phyloP scores from a whole-genome alignment of 2,329 filamentous ascomycete genomes.

The Paradendryphiella salina region DNA sequence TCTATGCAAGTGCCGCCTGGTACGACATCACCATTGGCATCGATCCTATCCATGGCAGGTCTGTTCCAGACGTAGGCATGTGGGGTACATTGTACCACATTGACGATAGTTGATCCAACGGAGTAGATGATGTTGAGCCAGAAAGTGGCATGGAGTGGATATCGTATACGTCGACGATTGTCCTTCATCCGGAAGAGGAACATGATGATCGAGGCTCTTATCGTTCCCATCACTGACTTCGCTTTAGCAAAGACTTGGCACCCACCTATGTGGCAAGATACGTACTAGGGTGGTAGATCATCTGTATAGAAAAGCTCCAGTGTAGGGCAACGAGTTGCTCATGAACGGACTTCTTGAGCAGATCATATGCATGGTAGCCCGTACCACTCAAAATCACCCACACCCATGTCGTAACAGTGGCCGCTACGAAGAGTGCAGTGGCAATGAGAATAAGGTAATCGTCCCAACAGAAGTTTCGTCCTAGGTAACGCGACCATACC shows the following conservation, averaged over 20 bases:
- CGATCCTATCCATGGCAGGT: constrained; percentile 37
- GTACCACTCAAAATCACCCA: constrained; percentile 39
- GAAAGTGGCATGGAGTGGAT: constrained; percentile 40
- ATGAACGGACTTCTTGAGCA: constrained; percentile 35
- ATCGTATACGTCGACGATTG: constrained; percentile 31
- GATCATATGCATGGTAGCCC: constrained; percentile 39
- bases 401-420: constrained; percentile 31
- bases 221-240: constrained; percentile 35
- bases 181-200: constrained; percentile 47
- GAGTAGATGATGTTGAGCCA: constrained; percentile 44
- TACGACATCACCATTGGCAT: constrained; percentile 31
- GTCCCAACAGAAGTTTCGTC: constrained; percentile 41
- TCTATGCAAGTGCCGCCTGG: constrained; percentile 42
- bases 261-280: background rate
- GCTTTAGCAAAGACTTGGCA: constrained; percentile 1
- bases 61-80: constrained; percentile 35
- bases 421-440: constrained; percentile 28
- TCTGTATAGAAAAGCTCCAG: constrained; percentile 45
- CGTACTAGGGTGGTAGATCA: constrained; percentile 43
- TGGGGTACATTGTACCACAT: constrained; percentile 44
- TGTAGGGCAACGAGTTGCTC: constrained; percentile 33
- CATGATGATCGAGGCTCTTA: constrained; percentile 45
- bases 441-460: constrained; percentile 38
- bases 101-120: constrained; percentile 40
- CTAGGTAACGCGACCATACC: constrained; percentile 35